Base-by-base conservation (phyloP, 2,329 filamentous ascomycete genomes). In the Ophiostoma sp. region DNA sequence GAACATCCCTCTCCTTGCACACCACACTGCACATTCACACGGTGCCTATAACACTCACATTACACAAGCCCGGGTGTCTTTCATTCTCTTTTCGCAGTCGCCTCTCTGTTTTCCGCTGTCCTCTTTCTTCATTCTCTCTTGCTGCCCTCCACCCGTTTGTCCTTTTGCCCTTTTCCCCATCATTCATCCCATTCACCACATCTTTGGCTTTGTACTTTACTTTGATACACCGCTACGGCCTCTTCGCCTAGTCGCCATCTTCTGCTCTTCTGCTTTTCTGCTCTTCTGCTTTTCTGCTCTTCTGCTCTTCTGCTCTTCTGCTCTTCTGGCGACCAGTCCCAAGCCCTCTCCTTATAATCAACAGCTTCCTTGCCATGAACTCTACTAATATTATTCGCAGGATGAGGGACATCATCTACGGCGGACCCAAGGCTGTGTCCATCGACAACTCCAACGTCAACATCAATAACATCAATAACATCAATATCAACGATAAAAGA, bases 401-500 rank as follows among this genome's bases (percentile, higher is more conserved):
- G 40, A 42, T 63, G 60, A n/a, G 60, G 27, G 44, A n/a, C 16
- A 18, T 63, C 60, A 5, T 63, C 5, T 18, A 16, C 8, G 40
- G 60, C 16, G 40, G 60, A 63, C 4, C 11, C 40, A 42, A 18
- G 2, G 40, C 16, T 40, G 40, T 42, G 9, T 9, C 40, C 14
- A 36, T 42, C 4, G 58, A 63, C 47, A 16, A 5, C 12, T 9
- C 16, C 47, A 9, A 49, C 11, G 6, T 44, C 42, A 44, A 12
- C 42, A 44, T 6, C 42, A 44, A 7, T 44, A 44, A 12, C 42
- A 44, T 6, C 42, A 44, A 7, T 44, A 12, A 12, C 42, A 6
- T 44, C 7, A 44, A 44, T 3, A 12, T 8, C 42, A 44, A 64
- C 40, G 64, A 68, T 40, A 68, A 69, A 27, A 65, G 45, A 58